These are phyloP conservation scores for Herpotrichia juniperi DNA, from an alignment of 2,329 filamentous ascomycete genomes.

Conservation along the genomic window DNA sequence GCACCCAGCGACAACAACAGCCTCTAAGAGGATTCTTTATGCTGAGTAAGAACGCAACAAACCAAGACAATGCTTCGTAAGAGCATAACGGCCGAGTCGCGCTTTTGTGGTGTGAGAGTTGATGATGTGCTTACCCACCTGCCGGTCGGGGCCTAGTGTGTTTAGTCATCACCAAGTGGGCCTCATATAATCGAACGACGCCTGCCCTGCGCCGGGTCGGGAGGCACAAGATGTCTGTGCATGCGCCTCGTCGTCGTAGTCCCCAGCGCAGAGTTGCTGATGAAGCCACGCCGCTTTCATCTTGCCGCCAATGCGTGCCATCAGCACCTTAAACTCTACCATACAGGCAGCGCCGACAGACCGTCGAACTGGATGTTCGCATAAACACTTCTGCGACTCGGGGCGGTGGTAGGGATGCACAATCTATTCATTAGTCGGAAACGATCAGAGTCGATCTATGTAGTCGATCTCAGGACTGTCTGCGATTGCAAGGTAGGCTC, in stretches of 20 bases:
- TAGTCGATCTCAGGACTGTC: not conserved
- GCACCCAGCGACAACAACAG: slow-evolving; percentile 9
- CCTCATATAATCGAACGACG: slow-evolving; percentile 8
- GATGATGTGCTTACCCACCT: slow-evolving; percentile 14
- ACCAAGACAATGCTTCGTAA: slow-evolving; percentile 9
- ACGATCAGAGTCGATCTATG: not conserved
- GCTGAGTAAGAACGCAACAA: slow-evolving; percentile 14
- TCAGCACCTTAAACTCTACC: too few species aligned
- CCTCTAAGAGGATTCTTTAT: slow-evolving; percentile 6
- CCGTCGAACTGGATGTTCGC: not conserved
- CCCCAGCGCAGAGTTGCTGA: not conserved
- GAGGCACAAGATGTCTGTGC: not conserved
- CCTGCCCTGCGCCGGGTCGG: slow-evolving; percentile 5
- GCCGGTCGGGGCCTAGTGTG: slow-evolving; percentile 13
- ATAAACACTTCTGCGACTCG: not conserved
- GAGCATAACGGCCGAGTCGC: not conserved
- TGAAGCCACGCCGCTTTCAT: not conserved
- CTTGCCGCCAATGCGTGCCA: not conserved
- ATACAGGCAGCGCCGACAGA: not conserved
- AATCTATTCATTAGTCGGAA: not conserved
- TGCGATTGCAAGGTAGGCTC: not conserved
- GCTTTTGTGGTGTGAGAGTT: slow-evolving; percentile 18
- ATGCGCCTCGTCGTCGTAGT: not conserved
- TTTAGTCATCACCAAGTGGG: slow-evolving; percentile 16
- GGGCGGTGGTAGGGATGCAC: not conserved